phyloP scores from a whole-genome alignment of 768 basidiomycete genomes.

The Pleurotus cornucopiae region DNA sequence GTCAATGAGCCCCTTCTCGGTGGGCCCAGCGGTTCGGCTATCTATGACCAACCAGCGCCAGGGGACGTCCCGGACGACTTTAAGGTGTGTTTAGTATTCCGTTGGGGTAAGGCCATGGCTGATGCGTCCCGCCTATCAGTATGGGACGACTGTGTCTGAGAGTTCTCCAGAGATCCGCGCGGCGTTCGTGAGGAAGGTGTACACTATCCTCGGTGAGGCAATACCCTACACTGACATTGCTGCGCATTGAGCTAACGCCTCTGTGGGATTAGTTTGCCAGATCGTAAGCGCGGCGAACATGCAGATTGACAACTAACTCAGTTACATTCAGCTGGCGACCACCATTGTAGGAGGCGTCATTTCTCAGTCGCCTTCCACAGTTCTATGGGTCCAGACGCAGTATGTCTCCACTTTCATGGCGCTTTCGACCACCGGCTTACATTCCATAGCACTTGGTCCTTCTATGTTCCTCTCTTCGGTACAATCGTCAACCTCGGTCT shows the following conservation, averaged over 20 bases:
- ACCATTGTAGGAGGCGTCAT: slow-evolving; percentile 71
- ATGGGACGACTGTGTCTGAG: slow-evolving; percentile 77
- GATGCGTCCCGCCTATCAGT: slow-evolving; percentile 35
- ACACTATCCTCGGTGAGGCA: slow-evolving; percentile 78
- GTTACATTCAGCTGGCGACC: slow-evolving; percentile 53
- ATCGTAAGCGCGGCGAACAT: slow-evolving; percentile 43
- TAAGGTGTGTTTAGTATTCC: slow-evolving; percentile 52
- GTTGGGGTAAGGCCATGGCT: neutral
- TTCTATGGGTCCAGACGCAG: slow-evolving; percentile 73
- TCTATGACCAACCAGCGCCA: slow-evolving; percentile 68
- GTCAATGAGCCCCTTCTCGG: slow-evolving; percentile 55
- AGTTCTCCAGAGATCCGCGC: slow-evolving; percentile 74
- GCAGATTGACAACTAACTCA: too few species aligned
- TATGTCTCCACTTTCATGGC: slow-evolving; percentile 27
- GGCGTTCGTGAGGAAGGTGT: slow-evolving; percentile 90
- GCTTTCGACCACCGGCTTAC: neutral
- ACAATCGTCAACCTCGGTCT: slow-evolving; percentile 76
- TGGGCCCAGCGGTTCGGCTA: slow-evolving; percentile 29
- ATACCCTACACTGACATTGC: neutral
- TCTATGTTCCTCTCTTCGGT: slow-evolving; percentile 76
- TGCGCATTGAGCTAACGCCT: slow-evolving; percentile 1
- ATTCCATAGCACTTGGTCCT: slow-evolving; percentile 61
- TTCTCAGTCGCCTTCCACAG: slow-evolving; percentile 54
- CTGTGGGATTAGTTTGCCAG: slow-evolving; percentile 51
- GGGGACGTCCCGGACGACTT: slow-evolving; percentile 91